phyloP scores from a whole-genome alignment of 306 rosid genomes.

The Cucurbita maxima region DNA sequence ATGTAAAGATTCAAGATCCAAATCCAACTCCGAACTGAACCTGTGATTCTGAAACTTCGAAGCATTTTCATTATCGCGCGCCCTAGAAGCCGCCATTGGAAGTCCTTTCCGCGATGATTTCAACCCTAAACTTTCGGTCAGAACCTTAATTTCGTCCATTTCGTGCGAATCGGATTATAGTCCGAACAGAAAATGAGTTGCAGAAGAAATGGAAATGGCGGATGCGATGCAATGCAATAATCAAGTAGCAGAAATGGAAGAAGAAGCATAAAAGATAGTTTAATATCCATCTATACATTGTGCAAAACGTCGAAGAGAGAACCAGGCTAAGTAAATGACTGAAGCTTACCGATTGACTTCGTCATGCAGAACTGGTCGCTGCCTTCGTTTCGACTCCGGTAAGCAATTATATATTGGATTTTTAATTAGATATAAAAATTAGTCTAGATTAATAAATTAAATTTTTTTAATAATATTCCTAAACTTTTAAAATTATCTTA shows the following conservation, averaged over 20 bases:
- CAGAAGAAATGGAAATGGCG: not conserved
- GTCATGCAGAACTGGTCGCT: not conserved
- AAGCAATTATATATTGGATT: not conserved
- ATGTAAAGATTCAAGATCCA: not conserved
- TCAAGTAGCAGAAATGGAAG: too few species aligned
- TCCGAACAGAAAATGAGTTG: not conserved
- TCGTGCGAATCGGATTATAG: not conserved
- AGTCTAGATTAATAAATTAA: too few species aligned
- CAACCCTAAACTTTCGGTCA: not conserved
- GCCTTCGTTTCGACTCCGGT: not conserved
- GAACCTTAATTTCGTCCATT: not conserved
- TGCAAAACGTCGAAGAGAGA: not conserved
- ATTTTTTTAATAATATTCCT: too few species aligned
- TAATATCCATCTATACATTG: not conserved
- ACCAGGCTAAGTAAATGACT: not conserved
- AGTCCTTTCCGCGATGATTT: not conserved
- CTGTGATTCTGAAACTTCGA: not conserved
- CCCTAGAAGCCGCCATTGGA: not conserved
- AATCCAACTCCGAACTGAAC: not conserved
- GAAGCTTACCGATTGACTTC: not conserved
- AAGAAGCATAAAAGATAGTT: too few species aligned
- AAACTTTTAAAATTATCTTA: too few species aligned
- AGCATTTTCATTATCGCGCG: not conserved
- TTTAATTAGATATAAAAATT: too few species aligned
- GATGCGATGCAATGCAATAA: too few species aligned